Evolutionary conservation across 495 filamentous ascomycete species (phyloP), one percentile per base, ranked within the genome.

Genomic region (Geoglossum glabrum): DNA sequence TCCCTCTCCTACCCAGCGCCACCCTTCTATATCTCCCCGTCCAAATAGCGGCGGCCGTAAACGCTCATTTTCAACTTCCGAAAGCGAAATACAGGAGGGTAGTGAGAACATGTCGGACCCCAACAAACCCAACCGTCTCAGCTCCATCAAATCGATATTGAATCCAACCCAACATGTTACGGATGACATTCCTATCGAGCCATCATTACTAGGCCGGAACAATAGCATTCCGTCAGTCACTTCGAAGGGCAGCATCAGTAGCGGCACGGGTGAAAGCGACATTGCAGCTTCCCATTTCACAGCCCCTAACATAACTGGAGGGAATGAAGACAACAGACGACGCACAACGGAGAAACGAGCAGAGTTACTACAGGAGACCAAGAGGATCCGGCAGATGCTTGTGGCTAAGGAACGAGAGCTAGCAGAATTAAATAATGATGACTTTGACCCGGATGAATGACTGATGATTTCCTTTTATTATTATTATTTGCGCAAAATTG

Each of bases 131-230:
- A 82, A 82, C 54, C 79, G 86, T 3, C 69, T 88, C 1, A 84
- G 81, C 52, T 88, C 84, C 1, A 92, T 92, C 52, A 87, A 80
- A 33, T 87, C 85, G 2, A 84, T 93, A 47, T 70, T 93, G 28
- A 90, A 90, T 59, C 80, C 79, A n/a, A 56, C 65, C 8, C 64
- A 66, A 25, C 58, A 70, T 30, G 43, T 69, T 1, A 69, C 67
- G 26, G 69, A 70, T 23, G 72, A 77, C n/a, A 67, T 74, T 10
- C 73, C 70, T 0, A 64, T 78, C 28, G 77, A 80, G 57, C 72
- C 72, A 1, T 71, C 70, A 21, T 68, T 76, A 11, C 67, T 71
- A 17, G 61, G 66, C 21, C 55, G 75, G 34, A 61, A 64, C 31
- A 66, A 67, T 0, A 47, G 46, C 25, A 51, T 50, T 31, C 62